These are phyloP conservation scores for Coffea humblotiana DNA, from an alignment of 305 asterid genomes.

Conservation along the genomic window DNA sequence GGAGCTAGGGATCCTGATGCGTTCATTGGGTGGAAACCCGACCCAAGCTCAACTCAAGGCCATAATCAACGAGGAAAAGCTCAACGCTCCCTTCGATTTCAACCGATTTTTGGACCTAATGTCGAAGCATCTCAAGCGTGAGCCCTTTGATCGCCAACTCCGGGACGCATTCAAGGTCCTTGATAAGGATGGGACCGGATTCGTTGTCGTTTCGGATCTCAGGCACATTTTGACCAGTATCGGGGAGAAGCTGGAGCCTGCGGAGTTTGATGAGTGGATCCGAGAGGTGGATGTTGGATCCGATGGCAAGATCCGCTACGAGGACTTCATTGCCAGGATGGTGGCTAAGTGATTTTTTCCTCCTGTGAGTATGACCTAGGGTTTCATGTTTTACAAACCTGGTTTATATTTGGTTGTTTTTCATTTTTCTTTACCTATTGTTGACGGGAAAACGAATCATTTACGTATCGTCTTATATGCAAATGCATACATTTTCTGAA, in stretches of 20 bases:
- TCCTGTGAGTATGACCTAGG: constrained; percentile 19
- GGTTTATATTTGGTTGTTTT: not conserved
- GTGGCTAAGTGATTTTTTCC: constrained; percentile 68
- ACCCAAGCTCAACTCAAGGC: constrained; percentile 89
- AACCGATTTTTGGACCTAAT: constrained; percentile 72
- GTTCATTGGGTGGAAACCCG: constrained; percentile 92
- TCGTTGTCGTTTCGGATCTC: constrained; percentile 87
- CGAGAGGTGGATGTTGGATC: constrained; percentile 96
- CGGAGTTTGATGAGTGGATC: constrained; percentile 99
- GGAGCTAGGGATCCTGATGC: constrained; percentile 96
- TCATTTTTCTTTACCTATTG: not conserved
- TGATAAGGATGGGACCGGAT: constrained; percentile 80
- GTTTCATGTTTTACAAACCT: not conserved
- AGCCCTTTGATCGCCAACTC: constrained; percentile 93
- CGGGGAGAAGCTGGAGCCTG: constrained; percentile 90
- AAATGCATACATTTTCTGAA: not conserved
- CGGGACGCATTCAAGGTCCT: constrained; percentile 99
- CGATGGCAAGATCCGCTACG: constrained; percentile 93
- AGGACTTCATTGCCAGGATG: constrained; percentile 94
- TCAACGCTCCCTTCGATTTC: constrained; percentile 75
- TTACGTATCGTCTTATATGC: not conserved
- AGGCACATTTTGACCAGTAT: constrained; percentile 90
- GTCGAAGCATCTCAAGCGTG: constrained; percentile 90
- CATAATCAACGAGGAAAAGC: constrained; percentile 66
- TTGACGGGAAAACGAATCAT: not conserved